A percentile compares a stretch with the other conserved stretches of the same genome.
Evolutionary conservation across 352 stramenopile species (phyloP).

Genomic region (Globisporangium solare): DNA sequence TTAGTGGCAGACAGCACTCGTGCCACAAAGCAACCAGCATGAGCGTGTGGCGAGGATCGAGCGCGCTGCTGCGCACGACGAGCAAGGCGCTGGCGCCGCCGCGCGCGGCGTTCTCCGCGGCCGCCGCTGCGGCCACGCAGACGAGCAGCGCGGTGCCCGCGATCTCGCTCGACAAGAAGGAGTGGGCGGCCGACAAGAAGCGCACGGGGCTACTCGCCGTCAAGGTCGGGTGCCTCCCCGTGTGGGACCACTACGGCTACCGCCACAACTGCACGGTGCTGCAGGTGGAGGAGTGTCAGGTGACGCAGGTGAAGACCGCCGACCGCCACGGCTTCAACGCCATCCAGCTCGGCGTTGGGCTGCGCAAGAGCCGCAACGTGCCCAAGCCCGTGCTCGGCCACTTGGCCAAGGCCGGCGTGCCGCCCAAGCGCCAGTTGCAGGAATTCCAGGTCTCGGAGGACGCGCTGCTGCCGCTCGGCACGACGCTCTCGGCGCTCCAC

Average conservation of each 20-base stretch:
- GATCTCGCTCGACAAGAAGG: constrained; percentile 21
- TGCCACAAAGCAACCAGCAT: neutral
- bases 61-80: constrained; percentile 16
- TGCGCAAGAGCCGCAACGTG: constrained; percentile 96
- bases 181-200: constrained; percentile 79
- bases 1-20: neutral
- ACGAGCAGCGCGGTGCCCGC: constrained; percentile 3
- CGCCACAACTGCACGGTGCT: constrained; percentile 94
- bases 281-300: constrained; percentile 89
- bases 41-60: constrained; percentile 36
- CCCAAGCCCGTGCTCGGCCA: constrained; percentile 90
- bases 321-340: constrained; percentile 92
- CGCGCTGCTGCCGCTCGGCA: constrained; percentile 85
- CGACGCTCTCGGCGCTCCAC: constrained; percentile 93
- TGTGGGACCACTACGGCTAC: constrained; percentile 98
- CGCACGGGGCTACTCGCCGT: constrained; percentile 88
- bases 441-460: constrained; percentile 94
- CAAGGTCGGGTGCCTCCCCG: constrained; percentile 99
- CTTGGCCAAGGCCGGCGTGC: constrained; percentile 89
- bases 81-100: constrained; percentile 11
- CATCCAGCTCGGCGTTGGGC: constrained; percentile 94
- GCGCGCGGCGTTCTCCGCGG: constrained; percentile 10
- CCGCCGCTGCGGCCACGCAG: constrained; percentile 5
- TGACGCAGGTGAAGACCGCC: constrained; percentile 95
- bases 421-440: constrained; percentile 92